phyloP scores from a whole-genome alignment of 2,329 filamentous ascomycete genomes.

The Hymenoscyphus albidus region DNA sequence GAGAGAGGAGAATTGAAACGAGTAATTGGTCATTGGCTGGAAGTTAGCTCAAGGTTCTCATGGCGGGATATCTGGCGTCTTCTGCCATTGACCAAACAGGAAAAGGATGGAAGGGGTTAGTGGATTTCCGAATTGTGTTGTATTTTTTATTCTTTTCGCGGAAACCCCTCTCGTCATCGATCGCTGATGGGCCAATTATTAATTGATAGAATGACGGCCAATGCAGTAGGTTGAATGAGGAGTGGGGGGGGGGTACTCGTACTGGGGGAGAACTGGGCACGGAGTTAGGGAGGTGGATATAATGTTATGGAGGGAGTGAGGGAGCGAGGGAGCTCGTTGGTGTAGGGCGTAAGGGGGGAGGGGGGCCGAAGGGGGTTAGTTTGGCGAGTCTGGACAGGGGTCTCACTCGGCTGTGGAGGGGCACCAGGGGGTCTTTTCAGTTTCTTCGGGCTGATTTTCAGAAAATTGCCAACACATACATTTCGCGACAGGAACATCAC shows the following conservation, averaged over 20 bases:
- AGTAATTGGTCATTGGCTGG: neutral
- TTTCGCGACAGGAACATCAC: constrained; percentile 12
- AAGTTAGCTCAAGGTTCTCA: neutral
- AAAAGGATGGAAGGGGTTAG: neutral
- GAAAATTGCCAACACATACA: constrained; percentile 17
- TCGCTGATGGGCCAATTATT: neutral
- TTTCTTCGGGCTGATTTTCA: neutral
- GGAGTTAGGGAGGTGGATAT: neutral
- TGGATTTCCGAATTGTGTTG: neutral
- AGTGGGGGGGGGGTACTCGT: too few species aligned
- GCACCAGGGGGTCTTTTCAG: neutral
- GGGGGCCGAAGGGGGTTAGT: neutral
- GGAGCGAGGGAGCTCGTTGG: too few species aligned
- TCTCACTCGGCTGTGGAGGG: neutral
- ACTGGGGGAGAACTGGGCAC: neutral
- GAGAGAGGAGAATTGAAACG: neutral
- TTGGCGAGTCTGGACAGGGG: neutral
- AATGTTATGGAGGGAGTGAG: too few species aligned
- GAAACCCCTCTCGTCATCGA: neutral
- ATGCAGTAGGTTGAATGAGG: neutral
- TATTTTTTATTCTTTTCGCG: neutral
- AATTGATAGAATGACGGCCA: neutral
- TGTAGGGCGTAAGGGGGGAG: too few species aligned
- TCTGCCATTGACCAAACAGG: constrained; percentile 1
- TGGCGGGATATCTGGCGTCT: neutral